A percentile compares a stretch with the other conserved stretches of the same genome.
Evolutionary conservation across 441 rosid species (phyloP).

Genomic region (Gossypium gossypioides): DNA sequence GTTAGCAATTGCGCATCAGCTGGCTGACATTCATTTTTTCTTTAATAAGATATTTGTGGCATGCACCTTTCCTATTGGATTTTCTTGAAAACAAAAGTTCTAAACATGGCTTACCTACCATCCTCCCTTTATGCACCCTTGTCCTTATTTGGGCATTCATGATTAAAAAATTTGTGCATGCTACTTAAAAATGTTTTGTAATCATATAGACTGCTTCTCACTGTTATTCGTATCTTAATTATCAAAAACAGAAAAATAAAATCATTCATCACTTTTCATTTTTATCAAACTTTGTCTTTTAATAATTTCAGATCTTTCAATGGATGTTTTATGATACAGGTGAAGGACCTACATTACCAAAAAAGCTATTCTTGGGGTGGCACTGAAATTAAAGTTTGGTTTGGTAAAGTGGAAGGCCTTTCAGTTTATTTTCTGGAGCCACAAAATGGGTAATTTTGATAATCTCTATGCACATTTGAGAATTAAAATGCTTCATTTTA

Average conservation of each 20-base stretch:
- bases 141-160: background rate
- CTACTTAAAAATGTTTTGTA: background rate
- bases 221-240: background rate
- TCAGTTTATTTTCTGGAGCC: conserved; percentile 90
- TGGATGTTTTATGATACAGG: conserved; percentile 35
- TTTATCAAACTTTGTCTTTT: background rate
- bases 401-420: conserved; percentile 88
- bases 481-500: background rate
- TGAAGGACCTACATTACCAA: conserved; percentile 60
- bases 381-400: conserved; percentile 86
- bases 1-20: background rate
- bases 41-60: background rate
- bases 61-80: background rate
- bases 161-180: background rate
- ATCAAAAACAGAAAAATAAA: background rate
- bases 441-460: conserved; percentile 62
- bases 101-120: background rate
- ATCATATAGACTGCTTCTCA: background rate
- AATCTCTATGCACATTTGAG: conserved; percentile 6
- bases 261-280: background rate
- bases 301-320: background rate
- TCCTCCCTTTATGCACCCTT: background rate
- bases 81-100: background rate
- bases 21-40: background rate
- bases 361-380: conserved; percentile 79